Evolutionary conservation across 306 rosid species (phyloP), one percentile per base, ranked within the genome.

Genomic region (Ziziphus jujuba): DNA sequence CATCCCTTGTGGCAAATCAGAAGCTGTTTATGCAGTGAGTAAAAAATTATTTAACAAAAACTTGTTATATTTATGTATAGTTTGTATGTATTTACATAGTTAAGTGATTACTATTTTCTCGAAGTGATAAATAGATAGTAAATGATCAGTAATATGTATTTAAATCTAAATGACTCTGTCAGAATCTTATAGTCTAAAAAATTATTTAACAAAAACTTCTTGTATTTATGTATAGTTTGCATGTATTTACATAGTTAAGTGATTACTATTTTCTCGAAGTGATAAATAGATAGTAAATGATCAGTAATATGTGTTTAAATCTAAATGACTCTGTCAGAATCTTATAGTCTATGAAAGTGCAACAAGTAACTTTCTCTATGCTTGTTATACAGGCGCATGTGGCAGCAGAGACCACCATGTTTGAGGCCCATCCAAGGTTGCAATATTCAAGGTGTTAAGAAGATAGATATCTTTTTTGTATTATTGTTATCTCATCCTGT

Each of bases 351-450:
- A 23, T 34, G 63, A 19, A 17, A 20, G 14, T 53, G 19, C 25
- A 71, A 57, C 21, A 34, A 28, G 38, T 82, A 65, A 82, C 64
- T 57, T 65, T 49, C 48, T 61, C 20, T 34, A 31, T 66, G 20
- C 77, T 28, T 78, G 34, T 71, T 85, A 28, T 83, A 51, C 87
- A 92, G 98, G 59, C 75, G 92, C 65, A 76, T 61, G 58, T 93
- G 96, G 97, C 86, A 86, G 76, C 97, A 81, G 51, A 81, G 89
- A 71, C 97, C 90, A 6, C 83, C 90, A 35, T 93, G 81, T 79
- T 75, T 93, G 88, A 93, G 83, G 74, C 95, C 95, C 57, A 84
- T 90, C 78, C 79, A 84, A 36, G 87, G 90, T 34, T 70, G 88
- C 56, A 43, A 87, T 59, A 31, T 58, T 66, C 86, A 84, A 56